These are phyloP conservation scores for Oryza coarctata DNA, from an alignment of 176 grass and related monocot species.

Conservation along the genomic window DNA sequence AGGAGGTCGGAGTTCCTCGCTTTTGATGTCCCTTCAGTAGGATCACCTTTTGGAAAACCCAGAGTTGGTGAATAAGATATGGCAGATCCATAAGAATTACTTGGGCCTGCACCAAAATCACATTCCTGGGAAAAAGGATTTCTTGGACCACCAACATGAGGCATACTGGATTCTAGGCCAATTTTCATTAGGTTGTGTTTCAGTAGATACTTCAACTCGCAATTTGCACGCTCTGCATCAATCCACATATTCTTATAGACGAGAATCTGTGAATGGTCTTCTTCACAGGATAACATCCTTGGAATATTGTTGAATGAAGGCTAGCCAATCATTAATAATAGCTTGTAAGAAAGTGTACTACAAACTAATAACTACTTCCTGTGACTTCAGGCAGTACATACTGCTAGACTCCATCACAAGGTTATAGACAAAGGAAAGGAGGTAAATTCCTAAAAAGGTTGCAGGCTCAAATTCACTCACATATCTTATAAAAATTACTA, in stretches of 20 bases:
- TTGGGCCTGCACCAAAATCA: slow-evolving; percentile 23
- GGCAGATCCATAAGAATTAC: slow-evolving; percentile 22
- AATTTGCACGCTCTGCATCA: slow-evolving; percentile 48
- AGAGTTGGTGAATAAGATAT: background rate
- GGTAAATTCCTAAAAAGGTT: background rate
- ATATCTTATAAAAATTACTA: slow-evolving; percentile 10
- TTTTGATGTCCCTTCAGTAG: slow-evolving; percentile 22
- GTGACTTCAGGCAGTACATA: background rate
- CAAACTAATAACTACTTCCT: background rate
- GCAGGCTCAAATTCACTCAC: background rate
- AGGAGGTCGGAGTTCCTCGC: slow-evolving; percentile 15
- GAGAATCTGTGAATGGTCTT: slow-evolving; percentile 34
- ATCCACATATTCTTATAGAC: slow-evolving; percentile 66
- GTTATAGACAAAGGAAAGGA: background rate
- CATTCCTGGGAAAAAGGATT: slow-evolving; percentile 32
- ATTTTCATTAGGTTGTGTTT: slow-evolving; percentile 38
- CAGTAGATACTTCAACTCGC: slow-evolving; percentile 64
- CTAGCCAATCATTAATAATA: slow-evolving; percentile 37
- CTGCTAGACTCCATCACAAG: background rate
- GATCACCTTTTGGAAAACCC: slow-evolving; percentile 6
- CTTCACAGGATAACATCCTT: slow-evolving; percentile 28
- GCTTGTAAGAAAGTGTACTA: slow-evolving; percentile 20
- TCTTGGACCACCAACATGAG: slow-evolving; percentile 31
- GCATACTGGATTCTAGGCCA: slow-evolving; percentile 36
- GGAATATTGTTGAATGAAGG: slow-evolving; percentile 25